Evolutionary conservation across 2,329 filamentous ascomycete genomes (phyloP).

Genomic region (Calonectria pseudoreteaudii): DNA sequence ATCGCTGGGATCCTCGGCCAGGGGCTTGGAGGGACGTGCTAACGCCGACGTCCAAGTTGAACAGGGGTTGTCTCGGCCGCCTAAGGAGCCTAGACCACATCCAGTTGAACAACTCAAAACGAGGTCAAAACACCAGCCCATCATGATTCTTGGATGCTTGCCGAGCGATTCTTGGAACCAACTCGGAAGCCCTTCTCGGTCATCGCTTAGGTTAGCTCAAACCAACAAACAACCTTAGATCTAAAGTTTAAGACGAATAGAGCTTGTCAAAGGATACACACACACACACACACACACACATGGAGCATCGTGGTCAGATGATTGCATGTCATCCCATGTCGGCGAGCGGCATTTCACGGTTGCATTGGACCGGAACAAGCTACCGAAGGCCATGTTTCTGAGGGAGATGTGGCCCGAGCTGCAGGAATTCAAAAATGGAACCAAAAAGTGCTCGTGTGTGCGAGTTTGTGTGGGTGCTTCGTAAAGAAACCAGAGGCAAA

Average conservation of each 20-base stretch:
- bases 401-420: not conserved
- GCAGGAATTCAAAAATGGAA: not conserved
- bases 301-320: slow-evolving; percentile 1
- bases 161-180: not conserved
- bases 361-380: slow-evolving; percentile 5
- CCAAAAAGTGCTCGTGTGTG: not conserved
- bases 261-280: not conserved
- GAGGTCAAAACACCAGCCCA: not conserved
- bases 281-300: not conserved
- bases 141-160: not conserved
- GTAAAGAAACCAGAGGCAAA: not conserved
- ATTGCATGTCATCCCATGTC: slow-evolving; percentile 19
- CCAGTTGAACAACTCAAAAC: not conserved
- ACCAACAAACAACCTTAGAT: not conserved
- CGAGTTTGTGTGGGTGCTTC: not conserved
- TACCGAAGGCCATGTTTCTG: not conserved
- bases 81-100: not conserved
- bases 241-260: not conserved
- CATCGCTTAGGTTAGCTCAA: not conserved
- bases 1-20: not conserved
- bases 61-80: not conserved
- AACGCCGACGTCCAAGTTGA: slow-evolving; percentile 1
- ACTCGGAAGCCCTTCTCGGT: not conserved
- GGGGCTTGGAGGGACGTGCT: not conserved
- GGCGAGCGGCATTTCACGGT: not conserved